phyloP scores from a whole-genome alignment of 805 yeast genomes.

The Yamadazyma tumulicola region DNA sequence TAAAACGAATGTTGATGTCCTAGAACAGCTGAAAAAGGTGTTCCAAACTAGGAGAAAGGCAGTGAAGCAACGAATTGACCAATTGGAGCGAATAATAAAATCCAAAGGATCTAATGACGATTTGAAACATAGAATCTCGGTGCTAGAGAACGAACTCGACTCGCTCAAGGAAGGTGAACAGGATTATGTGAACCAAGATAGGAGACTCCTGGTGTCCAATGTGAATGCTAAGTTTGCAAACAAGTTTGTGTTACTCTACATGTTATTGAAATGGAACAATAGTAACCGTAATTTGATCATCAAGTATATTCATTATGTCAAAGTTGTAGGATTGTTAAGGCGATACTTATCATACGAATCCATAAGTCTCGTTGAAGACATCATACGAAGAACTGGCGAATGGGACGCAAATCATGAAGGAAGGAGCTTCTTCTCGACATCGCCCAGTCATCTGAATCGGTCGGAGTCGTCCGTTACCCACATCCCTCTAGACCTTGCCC shows the following conservation, averaged over 20 bases:
- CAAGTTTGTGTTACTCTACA: slow-evolving; percentile 33
- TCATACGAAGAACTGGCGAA: slow-evolving; percentile 19
- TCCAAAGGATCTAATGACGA: slow-evolving; percentile 10
- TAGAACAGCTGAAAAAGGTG: slow-evolving; percentile 25
- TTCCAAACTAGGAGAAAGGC: slow-evolving; percentile 26
- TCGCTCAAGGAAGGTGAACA: slow-evolving; percentile 6
- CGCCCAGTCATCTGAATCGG: background rate
- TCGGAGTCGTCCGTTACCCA: background rate
- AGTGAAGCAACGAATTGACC: slow-evolving; percentile 23
- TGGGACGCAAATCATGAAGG: slow-evolving; percentile 2
- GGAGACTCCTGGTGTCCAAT: slow-evolving; percentile 10
- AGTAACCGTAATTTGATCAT: slow-evolving; percentile 29
- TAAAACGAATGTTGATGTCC: slow-evolving; percentile 25
- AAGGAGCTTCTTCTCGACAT: slow-evolving; percentile 17
- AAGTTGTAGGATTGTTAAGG: slow-evolving; percentile 21
- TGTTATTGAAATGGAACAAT: slow-evolving; percentile 42
- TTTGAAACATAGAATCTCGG: slow-evolving; percentile 17
- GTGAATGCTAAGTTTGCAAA: slow-evolving; percentile 27
- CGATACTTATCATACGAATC: slow-evolving; percentile 35
- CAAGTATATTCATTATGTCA: slow-evolving; percentile 37
- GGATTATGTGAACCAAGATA: slow-evolving; percentile 8
- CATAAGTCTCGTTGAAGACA: slow-evolving; percentile 29
- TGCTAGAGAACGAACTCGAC: slow-evolving; percentile 18
- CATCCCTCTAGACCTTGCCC: background rate
- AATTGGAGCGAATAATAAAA: slow-evolving; percentile 18